These are phyloP conservation scores for Metarhizium robertsii DNA, from an alignment of 2,329 filamentous ascomycete genomes.

Conservation along the genomic window DNA sequence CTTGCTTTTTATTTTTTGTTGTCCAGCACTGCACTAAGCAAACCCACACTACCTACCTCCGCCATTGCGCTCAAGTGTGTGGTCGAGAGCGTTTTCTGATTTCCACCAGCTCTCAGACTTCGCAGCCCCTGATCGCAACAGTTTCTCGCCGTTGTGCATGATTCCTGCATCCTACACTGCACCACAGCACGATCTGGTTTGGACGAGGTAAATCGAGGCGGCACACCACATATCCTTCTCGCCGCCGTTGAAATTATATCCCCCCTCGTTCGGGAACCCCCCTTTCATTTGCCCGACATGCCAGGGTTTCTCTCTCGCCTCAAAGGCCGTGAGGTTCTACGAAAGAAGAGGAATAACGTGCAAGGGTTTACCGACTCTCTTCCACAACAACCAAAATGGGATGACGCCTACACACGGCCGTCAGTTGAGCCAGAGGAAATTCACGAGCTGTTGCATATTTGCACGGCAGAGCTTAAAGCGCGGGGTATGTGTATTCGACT, in stretches of 20 bases:
- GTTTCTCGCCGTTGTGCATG: not conserved
- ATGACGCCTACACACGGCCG: slow-evolving; percentile 77
- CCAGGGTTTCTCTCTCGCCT: slow-evolving; percentile 53
- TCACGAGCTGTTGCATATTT: slow-evolving; percentile 73
- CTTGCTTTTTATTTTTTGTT: not conserved
- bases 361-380: slow-evolving; percentile 39
- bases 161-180: not conserved
- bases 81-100: not conserved
- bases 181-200: not conserved
- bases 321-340: slow-evolving; percentile 64
- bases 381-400: slow-evolving; percentile 68
- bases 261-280: not conserved
- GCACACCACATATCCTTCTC: not conserved
- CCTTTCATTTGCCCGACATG: slow-evolving; percentile 29
- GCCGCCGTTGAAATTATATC: not conserved
- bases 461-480: slow-evolving; percentile 85
- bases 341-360: slow-evolving; percentile 57
- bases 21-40: not conserved
- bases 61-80: not conserved
- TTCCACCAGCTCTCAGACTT: not conserved
- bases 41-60: not conserved
- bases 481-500: slow-evolving; percentile 56
- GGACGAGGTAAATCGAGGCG: not conserved
- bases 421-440: slow-evolving; percentile 84
- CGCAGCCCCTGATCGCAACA: not conserved